These are phyloP conservation scores for Trifolium dubium DNA, from an alignment of 306 rosid species.

Conservation along the genomic window DNA sequence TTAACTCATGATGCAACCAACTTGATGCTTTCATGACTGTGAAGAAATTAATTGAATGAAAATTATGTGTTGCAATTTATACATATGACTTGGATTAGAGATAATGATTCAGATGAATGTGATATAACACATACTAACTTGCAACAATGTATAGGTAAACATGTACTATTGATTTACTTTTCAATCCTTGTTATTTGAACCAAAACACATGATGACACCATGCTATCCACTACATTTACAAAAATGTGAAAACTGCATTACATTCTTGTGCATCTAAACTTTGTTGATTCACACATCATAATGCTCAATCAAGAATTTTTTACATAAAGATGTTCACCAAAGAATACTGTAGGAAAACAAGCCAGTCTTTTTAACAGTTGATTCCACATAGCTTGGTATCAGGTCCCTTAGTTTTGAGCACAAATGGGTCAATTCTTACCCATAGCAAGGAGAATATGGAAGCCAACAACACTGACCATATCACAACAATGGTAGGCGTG, in stretches of 20 bases:
- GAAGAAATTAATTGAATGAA: constrained; percentile 6
- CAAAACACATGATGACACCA: constrained; percentile 43
- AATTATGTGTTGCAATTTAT: not conserved
- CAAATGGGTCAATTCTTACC: constrained; percentile 96
- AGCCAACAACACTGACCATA: constrained; percentile 95
- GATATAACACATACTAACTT: constrained; percentile 27
- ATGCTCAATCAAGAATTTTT: constrained; percentile 53
- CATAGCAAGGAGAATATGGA: constrained; percentile 94
- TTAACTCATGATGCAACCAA: not conserved
- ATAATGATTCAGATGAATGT: constrained; percentile 23
- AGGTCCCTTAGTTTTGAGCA: constrained; percentile 87
- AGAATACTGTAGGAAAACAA: constrained; percentile 43
- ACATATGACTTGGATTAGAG: not conserved
- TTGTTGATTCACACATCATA: constrained; percentile 46
- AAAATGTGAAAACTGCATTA: constrained; percentile 57
- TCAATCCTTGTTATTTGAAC: constrained; percentile 38
- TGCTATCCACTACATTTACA: constrained; percentile 53
- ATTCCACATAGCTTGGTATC: constrained; percentile 83
- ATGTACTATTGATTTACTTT: constrained; percentile 41
- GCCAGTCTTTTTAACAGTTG: constrained; percentile 67
- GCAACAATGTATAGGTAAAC: constrained; percentile 32
- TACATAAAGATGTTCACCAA: constrained; percentile 51
- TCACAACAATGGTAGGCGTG: constrained; percentile 93
- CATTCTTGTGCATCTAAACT: constrained; percentile 46
- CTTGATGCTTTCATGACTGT: constrained; percentile 20